Evolutionary conservation across 176 grass and related monocot species (phyloP).

Genomic region (Otatea glauca): DNA sequence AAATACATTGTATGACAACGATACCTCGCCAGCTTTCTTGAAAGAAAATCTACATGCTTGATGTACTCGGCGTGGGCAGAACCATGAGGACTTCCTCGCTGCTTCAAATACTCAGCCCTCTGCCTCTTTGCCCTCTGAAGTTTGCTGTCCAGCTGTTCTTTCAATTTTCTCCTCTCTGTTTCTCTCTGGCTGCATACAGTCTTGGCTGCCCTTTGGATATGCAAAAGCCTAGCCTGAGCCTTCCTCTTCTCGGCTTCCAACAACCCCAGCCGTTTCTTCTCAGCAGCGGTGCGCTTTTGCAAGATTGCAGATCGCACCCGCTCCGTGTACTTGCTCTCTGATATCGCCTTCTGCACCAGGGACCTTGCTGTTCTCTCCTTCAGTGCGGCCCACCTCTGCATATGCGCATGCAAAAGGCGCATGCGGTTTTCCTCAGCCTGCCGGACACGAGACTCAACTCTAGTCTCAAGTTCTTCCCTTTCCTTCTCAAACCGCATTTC

Average conservation of each 20-base stretch:
- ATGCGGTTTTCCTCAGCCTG: constrained; percentile 85
- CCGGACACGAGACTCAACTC: constrained; percentile 88
- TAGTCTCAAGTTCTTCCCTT: constrained; percentile 80
- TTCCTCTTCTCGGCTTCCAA: constrained; percentile 86
- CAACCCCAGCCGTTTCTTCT: constrained; percentile 84
- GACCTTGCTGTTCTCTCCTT: constrained; percentile 83
- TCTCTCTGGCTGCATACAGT: constrained; percentile 79
- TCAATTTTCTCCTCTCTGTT: constrained; percentile 71
- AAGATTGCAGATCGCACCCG: constrained; percentile 74
- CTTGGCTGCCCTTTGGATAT: constrained; percentile 61
- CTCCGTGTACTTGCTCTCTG: constrained; percentile 80
- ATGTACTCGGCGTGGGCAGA: constrained; percentile 59
- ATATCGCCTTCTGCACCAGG: constrained; percentile 59
- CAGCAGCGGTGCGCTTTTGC: constrained; percentile 78
- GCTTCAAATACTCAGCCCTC: constrained; percentile 89
- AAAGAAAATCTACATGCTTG: constrained; percentile 73
- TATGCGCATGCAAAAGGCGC: constrained; percentile 66
- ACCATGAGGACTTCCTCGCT: constrained; percentile 71
- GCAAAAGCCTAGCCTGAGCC: constrained; percentile 74
- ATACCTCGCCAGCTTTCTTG: constrained; percentile 85
- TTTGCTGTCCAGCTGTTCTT: constrained; percentile 86
- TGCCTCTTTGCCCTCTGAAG: constrained; percentile 84
- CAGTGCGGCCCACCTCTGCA: constrained; percentile 66
- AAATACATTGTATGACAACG: not conserved
- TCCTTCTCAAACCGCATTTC: constrained; percentile 89